Evolutionary conservation across 2,329 filamentous ascomycete species (phyloP).

Genomic region (Trichoderma oligosporum): DNA sequence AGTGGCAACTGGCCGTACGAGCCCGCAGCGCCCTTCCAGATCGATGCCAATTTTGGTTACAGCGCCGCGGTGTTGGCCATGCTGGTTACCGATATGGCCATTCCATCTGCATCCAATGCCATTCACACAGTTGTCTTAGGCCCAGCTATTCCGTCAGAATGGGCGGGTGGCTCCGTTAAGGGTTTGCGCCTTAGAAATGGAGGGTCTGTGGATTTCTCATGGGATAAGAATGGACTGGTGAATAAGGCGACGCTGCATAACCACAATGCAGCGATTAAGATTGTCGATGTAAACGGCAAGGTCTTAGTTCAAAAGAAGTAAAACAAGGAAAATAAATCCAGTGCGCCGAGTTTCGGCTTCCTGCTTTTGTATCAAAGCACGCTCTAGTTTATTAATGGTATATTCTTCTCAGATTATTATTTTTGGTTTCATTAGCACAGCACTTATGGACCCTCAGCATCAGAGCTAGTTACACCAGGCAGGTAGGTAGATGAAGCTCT

Average conservation of each 20-base stretch:
- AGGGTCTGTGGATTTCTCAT: slow-evolving; percentile 41
- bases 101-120: slow-evolving; percentile 22
- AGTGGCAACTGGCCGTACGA: slow-evolving; percentile 26
- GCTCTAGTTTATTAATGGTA: too few relatives aligned
- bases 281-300: slow-evolving; percentile 19
- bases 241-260: slow-evolving; percentile 14
- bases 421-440: too few relatives aligned
- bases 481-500: too few relatives aligned
- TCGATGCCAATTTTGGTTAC: slow-evolving; percentile 56
- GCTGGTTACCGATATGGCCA: slow-evolving; percentile 48
- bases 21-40: slow-evolving; percentile 49
- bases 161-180: slow-evolving; percentile 42
- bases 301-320: slow-evolving; percentile 8
- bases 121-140: slow-evolving; percentile 42
- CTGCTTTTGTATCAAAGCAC: too few relatives aligned
- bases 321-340: too few relatives aligned
- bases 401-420: too few relatives aligned
- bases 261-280: neutral
- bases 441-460: too few relatives aligned
- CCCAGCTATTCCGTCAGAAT: slow-evolving; percentile 44
- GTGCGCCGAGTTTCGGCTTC: too few relatives aligned
- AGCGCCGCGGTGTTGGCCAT: slow-evolving; percentile 48
- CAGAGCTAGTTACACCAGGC: too few relatives aligned
- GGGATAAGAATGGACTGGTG: slow-evolving; percentile 34
- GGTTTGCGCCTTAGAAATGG: slow-evolving; percentile 45